A percentile compares a stretch with the other conserved stretches of the same genome.
These are phyloP conservation scores for Pisolithus tinctorius DNA, from an alignment of 768 basidiomycete genomes.

Conservation along the genomic window DNA sequence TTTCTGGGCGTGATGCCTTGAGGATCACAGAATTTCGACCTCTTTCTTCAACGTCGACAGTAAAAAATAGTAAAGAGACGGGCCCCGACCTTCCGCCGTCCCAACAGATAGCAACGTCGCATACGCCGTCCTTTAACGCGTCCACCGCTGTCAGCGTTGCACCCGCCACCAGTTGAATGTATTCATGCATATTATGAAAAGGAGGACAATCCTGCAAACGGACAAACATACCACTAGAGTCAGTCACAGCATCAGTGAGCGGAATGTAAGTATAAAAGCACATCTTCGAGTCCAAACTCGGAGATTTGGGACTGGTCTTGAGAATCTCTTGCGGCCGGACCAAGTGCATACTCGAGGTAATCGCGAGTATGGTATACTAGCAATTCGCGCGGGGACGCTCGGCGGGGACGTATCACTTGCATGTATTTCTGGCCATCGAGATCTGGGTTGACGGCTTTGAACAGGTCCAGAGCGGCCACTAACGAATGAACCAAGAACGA, in stretches of 20 bases:
- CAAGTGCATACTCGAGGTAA: constrained; percentile 57
- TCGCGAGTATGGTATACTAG: constrained; percentile 61
- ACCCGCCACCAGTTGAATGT: constrained; percentile 68
- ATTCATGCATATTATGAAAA: constrained; percentile 63
- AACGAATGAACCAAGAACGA: constrained; percentile 64
- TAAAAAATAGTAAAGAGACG: background rate
- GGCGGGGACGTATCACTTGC: constrained; percentile 44
- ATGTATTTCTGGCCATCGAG: constrained; percentile 21
- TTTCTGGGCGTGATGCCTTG: constrained; percentile 79
- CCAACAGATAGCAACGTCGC: constrained; percentile 76
- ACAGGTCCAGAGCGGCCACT: constrained; percentile 44
- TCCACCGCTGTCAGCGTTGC: constrained; percentile 70
- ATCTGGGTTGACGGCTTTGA: constrained; percentile 25
- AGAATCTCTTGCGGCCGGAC: constrained; percentile 22
- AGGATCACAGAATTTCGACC: background rate
- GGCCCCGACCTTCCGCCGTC: constrained; percentile 74
- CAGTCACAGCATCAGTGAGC: background rate
- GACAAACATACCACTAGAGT: background rate
- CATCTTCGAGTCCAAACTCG: constrained; percentile 59
- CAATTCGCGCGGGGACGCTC: constrained; percentile 54
- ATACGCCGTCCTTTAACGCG: constrained; percentile 42
- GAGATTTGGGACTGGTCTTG: constrained; percentile 12
- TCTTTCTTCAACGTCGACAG: background rate
- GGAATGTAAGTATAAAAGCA: constrained; percentile 17
- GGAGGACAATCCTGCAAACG: constrained; percentile 68